Evolutionary conservation across 805 yeast species (phyloP).

Genomic region (baker's yeast (Saccharomyces cerevisiae)): DNA sequence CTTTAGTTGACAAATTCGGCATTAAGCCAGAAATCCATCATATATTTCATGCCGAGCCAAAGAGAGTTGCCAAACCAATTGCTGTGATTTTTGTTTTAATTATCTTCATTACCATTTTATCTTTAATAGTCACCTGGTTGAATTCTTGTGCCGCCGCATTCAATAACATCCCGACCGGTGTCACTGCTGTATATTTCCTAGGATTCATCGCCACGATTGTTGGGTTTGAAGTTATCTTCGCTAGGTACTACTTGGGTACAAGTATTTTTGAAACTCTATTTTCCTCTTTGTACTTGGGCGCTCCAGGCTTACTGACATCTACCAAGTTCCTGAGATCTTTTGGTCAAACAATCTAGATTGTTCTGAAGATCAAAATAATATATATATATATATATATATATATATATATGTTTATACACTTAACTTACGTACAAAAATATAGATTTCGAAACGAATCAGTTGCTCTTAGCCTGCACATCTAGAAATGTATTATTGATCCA

Average conservation of each 20-base stretch:
- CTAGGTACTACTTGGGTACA: conserved; percentile 25
- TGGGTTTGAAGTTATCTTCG: conserved; percentile 27
- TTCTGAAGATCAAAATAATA: neutral
- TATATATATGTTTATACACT: neutral
- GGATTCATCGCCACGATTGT: conserved; percentile 20
- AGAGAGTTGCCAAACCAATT: conserved; percentile 42
- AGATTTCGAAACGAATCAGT: neutral
- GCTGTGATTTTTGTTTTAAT: conserved; percentile 44
- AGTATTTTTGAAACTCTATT: conserved; percentile 28
- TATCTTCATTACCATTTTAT: conserved; percentile 36
- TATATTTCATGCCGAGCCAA: conserved; percentile 47
- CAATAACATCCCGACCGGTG: conserved; percentile 21
- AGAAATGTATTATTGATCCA: conserved; percentile 45
- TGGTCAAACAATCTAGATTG: conserved; percentile 10
- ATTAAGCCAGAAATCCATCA: conserved; percentile 56
- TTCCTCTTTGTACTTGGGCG: conserved; percentile 34
- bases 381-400: neutral
- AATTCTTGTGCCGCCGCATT: conserved; percentile 23
- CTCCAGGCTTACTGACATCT: conserved; percentile 53
- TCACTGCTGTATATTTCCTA: conserved; percentile 16
- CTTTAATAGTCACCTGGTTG: conserved; percentile 40
- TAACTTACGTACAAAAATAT: neutral
- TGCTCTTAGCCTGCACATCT: conserved; percentile 24
- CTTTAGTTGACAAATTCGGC: conserved; percentile 24
- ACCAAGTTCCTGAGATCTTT: conserved; percentile 52